These are phyloP conservation scores for Rubia balearica DNA, from an alignment of 305 asterid species.

Conservation along the genomic window DNA sequence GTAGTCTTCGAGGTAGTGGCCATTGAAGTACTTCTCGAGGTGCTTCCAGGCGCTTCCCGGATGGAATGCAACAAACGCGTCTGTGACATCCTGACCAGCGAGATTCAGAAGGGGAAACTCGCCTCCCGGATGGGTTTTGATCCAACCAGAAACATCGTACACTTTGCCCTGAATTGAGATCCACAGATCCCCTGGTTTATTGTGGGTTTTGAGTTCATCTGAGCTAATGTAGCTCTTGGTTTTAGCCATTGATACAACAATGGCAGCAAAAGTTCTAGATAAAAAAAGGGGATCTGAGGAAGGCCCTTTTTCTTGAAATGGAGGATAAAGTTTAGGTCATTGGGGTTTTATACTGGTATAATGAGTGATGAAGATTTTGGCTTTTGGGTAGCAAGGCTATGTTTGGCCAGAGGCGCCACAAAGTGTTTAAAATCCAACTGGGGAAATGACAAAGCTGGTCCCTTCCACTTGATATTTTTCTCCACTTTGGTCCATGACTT, in stretches of 20 bases:
- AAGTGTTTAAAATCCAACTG: background rate
- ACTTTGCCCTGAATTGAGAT: constrained; percentile 72
- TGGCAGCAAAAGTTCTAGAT: background rate
- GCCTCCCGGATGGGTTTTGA: constrained; percentile 8
- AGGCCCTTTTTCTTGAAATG: background rate
- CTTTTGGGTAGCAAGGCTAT: background rate
- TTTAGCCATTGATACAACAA: constrained; percentile 5
- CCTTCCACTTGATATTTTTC: background rate
- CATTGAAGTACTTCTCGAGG: constrained; percentile 53
- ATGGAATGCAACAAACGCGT: constrained; percentile 85
- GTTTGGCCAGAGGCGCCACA: constrained; percentile 1
- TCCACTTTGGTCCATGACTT: background rate
- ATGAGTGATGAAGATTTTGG: background rate
- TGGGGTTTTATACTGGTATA: background rate
- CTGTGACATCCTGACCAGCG: constrained; percentile 31
- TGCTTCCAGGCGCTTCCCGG: constrained; percentile 47
- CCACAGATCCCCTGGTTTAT: constrained; percentile 79
- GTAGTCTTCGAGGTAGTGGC: constrained; percentile 47
- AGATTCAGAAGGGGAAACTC: constrained; percentile 10
- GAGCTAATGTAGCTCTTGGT: constrained; percentile 9
- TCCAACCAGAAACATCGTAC: constrained; percentile 10
- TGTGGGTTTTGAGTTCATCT: constrained; percentile 44
- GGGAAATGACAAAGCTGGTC: background rate
- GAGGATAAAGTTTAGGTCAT: background rate
- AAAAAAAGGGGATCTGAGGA: constrained; percentile 8